Percentiles rank a stretch among this genome's conserved stretches.
Evolutionary conservation across 345 rosid genomes (phyloP).

Genomic region (Cardamine chenopodiifolia): DNA sequence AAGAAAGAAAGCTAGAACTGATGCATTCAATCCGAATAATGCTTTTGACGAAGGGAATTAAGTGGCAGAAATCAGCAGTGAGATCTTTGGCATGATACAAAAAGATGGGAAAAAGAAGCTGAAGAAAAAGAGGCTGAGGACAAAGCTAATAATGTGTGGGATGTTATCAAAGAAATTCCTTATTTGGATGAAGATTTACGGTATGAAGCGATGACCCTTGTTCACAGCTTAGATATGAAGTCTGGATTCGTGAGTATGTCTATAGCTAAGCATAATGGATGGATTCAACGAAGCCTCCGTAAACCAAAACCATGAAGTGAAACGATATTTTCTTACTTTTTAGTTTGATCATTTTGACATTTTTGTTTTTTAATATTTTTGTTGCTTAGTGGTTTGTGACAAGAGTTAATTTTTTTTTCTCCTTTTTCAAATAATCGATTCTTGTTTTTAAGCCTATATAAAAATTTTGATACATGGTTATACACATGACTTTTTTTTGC

Average conservation of each 20-base stretch:
- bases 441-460: background rate
- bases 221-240: slow-evolving; percentile 25
- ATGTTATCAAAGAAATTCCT: slow-evolving; percentile 11
- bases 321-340: background rate
- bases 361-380: no score
- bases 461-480: no score
- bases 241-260: background rate
- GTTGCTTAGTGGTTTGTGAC: background rate
- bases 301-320: background rate
- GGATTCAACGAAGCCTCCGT: background rate
- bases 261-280: background rate
- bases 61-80: background rate
- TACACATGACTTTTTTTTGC: no score
- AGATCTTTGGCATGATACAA: background rate
- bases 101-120: background rate
- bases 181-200: background rate
- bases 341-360: no score
- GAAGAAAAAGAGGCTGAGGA: slow-evolving; percentile 4
- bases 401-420: background rate
- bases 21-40: background rate
- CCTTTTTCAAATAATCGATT: background rate
- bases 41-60: background rate
- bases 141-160: slow-evolving; percentile 12
- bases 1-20: slow-evolving; percentile 21
- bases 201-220: slow-evolving; percentile 18